phyloP scores from a whole-genome alignment of 202 grass and related monocot genomes.

The Carex arenaria region DNA sequence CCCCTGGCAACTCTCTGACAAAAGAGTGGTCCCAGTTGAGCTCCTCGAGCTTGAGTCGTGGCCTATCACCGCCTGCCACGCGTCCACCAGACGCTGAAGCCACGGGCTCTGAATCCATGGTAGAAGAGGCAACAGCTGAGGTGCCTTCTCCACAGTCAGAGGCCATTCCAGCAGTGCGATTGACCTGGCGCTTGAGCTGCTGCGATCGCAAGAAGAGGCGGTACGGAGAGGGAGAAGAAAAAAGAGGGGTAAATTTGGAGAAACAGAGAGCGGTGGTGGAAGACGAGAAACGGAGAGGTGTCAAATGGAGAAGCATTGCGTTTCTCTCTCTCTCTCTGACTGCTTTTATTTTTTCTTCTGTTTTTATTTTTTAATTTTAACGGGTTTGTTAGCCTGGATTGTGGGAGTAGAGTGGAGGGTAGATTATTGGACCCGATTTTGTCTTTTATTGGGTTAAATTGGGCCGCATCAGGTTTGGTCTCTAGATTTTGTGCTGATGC shows the following conservation, averaged over 20 bases:
- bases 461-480: not conserved
- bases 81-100: not conserved
- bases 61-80: not conserved
- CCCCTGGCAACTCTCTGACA: slow-evolving; percentile 64
- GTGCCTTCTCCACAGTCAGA: slow-evolving; percentile 32
- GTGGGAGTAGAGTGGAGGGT: not conserved
- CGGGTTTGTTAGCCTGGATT: not conserved
- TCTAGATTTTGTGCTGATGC: not conserved
- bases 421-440: not conserved
- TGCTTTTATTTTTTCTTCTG: not conserved
- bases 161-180: not conserved
- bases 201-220: slow-evolving; percentile 1
- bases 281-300: slow-evolving; percentile 15
- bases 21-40: slow-evolving; percentile 83
- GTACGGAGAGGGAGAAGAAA: not conserved
- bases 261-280: slow-evolving; percentile 25
- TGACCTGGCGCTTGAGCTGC: not conserved
- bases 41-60: slow-evolving; percentile 53
- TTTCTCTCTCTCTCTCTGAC: not conserved
- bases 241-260: not conserved
- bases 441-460: not conserved
- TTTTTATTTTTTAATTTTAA: not conserved
- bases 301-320: slow-evolving; percentile 39
- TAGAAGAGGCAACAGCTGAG: slow-evolving; percentile 1
- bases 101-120: slow-evolving; percentile 9